phyloP scores from a whole-genome alignment of 371 early-diverging fungal genomes.

The Batrachochytrium dendrobatidis region DNA sequence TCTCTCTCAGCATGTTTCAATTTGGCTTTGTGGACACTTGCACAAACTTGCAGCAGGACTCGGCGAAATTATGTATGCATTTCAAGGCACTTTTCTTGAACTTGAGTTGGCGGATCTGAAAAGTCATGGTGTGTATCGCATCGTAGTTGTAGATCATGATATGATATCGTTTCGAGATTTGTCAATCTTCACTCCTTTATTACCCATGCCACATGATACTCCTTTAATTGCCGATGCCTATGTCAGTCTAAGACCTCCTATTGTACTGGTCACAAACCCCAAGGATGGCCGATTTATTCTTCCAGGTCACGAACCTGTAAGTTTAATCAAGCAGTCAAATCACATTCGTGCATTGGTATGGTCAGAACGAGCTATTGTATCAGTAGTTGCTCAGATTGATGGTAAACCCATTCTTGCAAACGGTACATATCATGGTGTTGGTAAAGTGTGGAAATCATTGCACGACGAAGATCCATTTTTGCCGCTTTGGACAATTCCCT shows the following conservation, averaged over 20 bases:
- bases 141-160: constrained; percentile 83
- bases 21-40: constrained; percentile 82
- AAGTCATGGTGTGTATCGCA: constrained; percentile 68
- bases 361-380: constrained; percentile 26
- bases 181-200: constrained; percentile 44
- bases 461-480: constrained; percentile 33
- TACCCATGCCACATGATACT: constrained; percentile 42
- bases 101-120: constrained; percentile 86
- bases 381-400: constrained; percentile 45
- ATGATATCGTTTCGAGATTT: constrained; percentile 74
- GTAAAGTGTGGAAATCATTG: constrained; percentile 20
- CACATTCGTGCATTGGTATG: constrained; percentile 72
- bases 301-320: constrained; percentile 62
- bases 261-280: constrained; percentile 80
- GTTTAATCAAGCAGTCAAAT: constrained; percentile 49
- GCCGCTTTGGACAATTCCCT: constrained; percentile 65
- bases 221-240: neutral
- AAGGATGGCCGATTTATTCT: constrained; percentile 73
- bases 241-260: constrained; percentile 42
- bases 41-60: constrained; percentile 66
- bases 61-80: constrained; percentile 15
- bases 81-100: constrained; percentile 51
- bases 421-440: constrained; percentile 36
- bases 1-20: constrained; percentile 52
- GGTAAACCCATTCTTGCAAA: constrained; percentile 20